Conservation (phyloP, 148 eudicot species). For the Dysphania ambrosioides region DNA sequence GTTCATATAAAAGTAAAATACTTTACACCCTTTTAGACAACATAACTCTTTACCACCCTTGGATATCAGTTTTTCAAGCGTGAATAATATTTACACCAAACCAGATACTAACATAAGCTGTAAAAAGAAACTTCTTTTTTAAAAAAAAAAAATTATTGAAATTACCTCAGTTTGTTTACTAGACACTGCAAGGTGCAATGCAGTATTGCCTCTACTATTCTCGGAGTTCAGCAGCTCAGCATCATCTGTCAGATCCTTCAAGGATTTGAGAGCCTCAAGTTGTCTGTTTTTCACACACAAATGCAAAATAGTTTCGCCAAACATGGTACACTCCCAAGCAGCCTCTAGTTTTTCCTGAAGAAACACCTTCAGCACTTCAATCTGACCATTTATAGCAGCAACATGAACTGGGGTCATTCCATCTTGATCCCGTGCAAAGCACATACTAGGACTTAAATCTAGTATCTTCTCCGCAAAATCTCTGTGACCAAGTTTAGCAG, state of each 20-base stretch:
- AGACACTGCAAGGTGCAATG: constrained; percentile 27
- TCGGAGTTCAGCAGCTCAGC: constrained; percentile 10
- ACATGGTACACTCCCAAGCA: constrained; percentile 1
- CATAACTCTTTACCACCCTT: too few species aligned
- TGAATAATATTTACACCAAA: too few species aligned
- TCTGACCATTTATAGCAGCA: constrained; percentile 25
- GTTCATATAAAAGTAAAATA: too few species aligned
- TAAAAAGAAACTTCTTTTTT: too few species aligned
- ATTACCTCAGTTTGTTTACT: constrained; percentile 11
- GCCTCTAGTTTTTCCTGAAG: constrained; percentile 17
- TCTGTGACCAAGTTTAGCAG: too few species aligned
- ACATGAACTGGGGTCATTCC: constrained; percentile 33
- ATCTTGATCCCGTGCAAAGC: constrained; percentile 22
- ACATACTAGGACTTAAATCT: constrained; percentile 17
- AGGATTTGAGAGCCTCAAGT: neutral
- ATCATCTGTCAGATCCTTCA: neutral
- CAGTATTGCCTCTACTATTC: constrained; percentile 27
- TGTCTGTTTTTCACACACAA: constrained; percentile 27
- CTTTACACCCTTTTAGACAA: too few species aligned
- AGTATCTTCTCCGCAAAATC: too few species aligned
- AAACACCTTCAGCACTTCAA: constrained; percentile 19
- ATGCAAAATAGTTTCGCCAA: constrained; percentile 23
- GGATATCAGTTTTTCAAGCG: too few species aligned
- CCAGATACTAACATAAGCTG: too few species aligned
- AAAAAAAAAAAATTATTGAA: neutral